Conservation (phyloP, 2,329 filamentous ascomycete species). For the Talaromyces pinophilus region DNA sequence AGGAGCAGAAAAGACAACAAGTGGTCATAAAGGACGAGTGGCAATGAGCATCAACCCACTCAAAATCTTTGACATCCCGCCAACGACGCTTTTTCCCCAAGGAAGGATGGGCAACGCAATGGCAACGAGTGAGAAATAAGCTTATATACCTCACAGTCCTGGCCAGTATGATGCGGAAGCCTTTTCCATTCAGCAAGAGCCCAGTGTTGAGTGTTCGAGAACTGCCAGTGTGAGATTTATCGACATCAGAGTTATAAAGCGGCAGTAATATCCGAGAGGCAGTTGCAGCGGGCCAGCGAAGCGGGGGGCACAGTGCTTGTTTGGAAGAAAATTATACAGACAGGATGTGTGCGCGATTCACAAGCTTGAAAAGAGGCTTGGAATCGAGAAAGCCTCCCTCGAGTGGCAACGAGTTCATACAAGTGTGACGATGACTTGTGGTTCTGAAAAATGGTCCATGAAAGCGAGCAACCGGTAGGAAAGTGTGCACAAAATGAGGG, state of each 20-base stretch:
- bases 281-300: constrained; percentile 8
- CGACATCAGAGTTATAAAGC: constrained; percentile 1
- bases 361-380: constrained; percentile 1
- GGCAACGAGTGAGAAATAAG: not conserved
- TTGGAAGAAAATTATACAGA: not conserved
- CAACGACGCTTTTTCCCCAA: not conserved
- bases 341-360: not conserved
- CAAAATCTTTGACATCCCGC: constrained; percentile 1
- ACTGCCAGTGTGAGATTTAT: not conserved
- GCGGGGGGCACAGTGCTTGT: constrained; percentile 15
- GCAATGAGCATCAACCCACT: constrained; percentile 1
- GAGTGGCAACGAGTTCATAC: not conserved
- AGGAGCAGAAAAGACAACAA: not conserved
- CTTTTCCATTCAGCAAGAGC: not conserved
- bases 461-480: not conserved
- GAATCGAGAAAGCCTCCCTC: not conserved
- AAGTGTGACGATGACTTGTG: not conserved
- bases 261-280: constrained; percentile 13
- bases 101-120: not conserved
- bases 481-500: constrained; percentile 7
- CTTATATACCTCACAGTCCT: not conserved
- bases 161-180: not conserved
- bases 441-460: not conserved
- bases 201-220: not conserved
- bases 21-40: not conserved